Conservation (phyloP, 805 yeast species). For the Kodamaea leandrae region DNA sequence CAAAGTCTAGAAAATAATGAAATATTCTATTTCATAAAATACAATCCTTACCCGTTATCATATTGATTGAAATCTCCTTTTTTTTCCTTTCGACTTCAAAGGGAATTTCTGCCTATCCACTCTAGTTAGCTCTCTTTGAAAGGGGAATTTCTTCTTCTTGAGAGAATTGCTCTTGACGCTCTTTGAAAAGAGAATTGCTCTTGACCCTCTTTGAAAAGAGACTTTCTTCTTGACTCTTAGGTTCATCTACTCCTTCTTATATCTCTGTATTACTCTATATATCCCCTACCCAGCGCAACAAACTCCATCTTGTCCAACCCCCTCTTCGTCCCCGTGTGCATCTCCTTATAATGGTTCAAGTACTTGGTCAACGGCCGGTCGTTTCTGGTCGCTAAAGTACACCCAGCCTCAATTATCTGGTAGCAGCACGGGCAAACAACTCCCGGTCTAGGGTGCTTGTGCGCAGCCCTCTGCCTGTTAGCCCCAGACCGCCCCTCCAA, state of each 20-base stretch:
- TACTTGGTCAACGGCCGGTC: constrained; percentile 13
- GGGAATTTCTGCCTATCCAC: too few relatives aligned
- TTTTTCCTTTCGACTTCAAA: too few relatives aligned
- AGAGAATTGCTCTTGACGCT: neutral
- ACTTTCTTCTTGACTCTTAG: too few relatives aligned
- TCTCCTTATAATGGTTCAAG: constrained; percentile 11
- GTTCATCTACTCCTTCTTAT: neutral
- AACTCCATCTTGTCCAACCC: constrained; percentile 1
- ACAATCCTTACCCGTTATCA: too few relatives aligned
- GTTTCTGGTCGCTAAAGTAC: constrained; percentile 16
- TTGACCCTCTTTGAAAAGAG: too few relatives aligned
- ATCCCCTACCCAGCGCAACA: neutral
- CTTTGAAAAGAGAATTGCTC: too few relatives aligned
- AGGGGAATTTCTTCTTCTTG: too few relatives aligned
- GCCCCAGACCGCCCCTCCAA: constrained; percentile 10
- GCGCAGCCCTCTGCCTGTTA: constrained; percentile 21
- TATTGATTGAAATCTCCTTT: too few relatives aligned
- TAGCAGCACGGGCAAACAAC: constrained; percentile 32
- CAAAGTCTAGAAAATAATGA: too few relatives aligned
- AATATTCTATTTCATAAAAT: too few relatives aligned
- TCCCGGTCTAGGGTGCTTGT: constrained; percentile 20
- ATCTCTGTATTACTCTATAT: neutral
- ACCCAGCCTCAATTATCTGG: constrained; percentile 21
- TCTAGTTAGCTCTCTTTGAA: too few relatives aligned
- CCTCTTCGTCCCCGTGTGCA: constrained; percentile 6